Percentiles rank a stretch among this genome's conserved stretches.
These are phyloP conservation scores for Cryphonectria carpinicola DNA, from an alignment of 2,329 filamentous ascomycete species.

Conservation along the genomic window DNA sequence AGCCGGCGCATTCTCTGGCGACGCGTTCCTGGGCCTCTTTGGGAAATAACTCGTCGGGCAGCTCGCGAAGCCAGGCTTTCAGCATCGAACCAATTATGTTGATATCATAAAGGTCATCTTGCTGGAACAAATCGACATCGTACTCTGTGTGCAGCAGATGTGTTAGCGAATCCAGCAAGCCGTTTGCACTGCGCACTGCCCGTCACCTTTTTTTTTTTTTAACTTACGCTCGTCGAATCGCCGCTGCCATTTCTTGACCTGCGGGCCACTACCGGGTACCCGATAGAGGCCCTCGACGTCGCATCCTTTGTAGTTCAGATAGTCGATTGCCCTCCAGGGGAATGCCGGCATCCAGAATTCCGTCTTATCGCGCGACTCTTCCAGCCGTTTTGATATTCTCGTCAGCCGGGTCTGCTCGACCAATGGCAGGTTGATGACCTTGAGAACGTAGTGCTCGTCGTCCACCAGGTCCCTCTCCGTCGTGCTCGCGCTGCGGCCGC, in stretches of 20 bases:
- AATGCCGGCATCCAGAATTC: conserved; percentile 99
- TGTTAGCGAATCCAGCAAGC: conserved; percentile 31
- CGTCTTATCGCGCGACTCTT: conserved; percentile 90
- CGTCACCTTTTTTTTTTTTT: neutral
- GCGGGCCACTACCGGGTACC: conserved; percentile 85
- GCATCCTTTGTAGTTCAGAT: conserved; percentile 90
- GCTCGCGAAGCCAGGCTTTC: conserved; percentile 91
- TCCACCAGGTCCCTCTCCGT: conserved; percentile 70
- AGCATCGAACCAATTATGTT: conserved; percentile 96
- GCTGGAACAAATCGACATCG: conserved; percentile 88
- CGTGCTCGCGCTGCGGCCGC: conserved; percentile 71
- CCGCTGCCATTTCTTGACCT: conserved; percentile 92
- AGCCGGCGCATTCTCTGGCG: conserved; percentile 76
- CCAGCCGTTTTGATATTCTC: conserved; percentile 85
- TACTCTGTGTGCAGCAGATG: conserved; percentile 57
- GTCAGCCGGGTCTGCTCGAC: conserved; percentile 90
- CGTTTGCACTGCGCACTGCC: neutral
- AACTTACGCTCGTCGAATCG: conserved; percentile 80
- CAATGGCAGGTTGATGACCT: conserved; percentile 83
- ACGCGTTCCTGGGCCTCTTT: conserved; percentile 82
- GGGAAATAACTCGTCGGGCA: conserved; percentile 93
- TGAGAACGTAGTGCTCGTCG: conserved; percentile 82
- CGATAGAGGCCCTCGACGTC: conserved; percentile 94
- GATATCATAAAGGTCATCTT: conserved; percentile 88
- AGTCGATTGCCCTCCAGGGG: conserved; percentile 94